Base-by-base conservation (phyloP, 1,284 basidiomycete genomes). In the Omphalotus olearius region DNA sequence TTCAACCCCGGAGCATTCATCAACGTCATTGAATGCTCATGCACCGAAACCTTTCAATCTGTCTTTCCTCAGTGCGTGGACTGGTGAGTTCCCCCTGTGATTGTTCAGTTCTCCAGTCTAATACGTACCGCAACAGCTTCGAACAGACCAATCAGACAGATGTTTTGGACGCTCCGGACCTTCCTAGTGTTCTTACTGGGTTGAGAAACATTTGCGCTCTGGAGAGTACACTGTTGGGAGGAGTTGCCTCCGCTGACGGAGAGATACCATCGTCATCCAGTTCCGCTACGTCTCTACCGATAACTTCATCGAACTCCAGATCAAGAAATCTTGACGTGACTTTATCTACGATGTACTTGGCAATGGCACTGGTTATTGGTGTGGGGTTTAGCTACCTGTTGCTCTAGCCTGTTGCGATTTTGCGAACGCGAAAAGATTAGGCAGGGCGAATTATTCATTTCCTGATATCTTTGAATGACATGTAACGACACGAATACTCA, bases 51-150 rank as follows among this genome's bases (percentile, higher is more conserved):
- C 0, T 85, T 86, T 67, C 76, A 80, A 61, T 70, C 80, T 38
- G 75, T 70, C 11, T 85, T 79, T 62, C 83, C 84, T 28, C 82
- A 87, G 69, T 88, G 85, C 58, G 78, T 81, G 23, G 83, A 87
- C 59, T 87, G 85, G 81, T 83, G 55, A 44, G 73, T 64, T n/a
- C 23, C 7, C 23, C 43, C 46, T 30, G 23, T 52, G 13, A 18
- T 41, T 30, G 36, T 16, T 16, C 38, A 17, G 25, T 33, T 4
- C 36, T 25, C 13, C 11, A 17, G 23, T 18, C n/a, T 41, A 20
- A 48, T 18, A 6, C 37, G 11, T 28, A 5, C 6, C 28, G 7
- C 9, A 2, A 9, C 42, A 83, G 81, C 64, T 83, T 85, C 65
- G 69, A 74, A 47, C 65, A 72, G 57, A 85, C 82, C 0, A 79